phyloP scores from a whole-genome alignment of 164 flowering plant species.

The Chloranthus sessilifolius region DNA sequence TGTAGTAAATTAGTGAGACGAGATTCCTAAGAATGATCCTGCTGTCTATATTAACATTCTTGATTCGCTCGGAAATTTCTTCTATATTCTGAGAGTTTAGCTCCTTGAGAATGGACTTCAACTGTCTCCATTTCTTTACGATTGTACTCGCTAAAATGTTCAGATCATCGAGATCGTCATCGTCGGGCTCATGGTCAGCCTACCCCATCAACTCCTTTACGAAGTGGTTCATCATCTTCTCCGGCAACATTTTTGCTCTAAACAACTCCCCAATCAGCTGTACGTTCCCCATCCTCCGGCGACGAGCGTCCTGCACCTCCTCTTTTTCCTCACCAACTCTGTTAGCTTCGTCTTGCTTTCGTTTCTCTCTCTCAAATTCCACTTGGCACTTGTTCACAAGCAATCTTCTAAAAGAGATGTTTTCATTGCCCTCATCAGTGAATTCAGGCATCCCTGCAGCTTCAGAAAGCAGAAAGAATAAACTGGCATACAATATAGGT shows the following conservation, averaged over 20 bases:
- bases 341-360: constrained; percentile 72
- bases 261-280: constrained; percentile 71
- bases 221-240: constrained; percentile 75
- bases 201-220: constrained; percentile 55
- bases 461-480: constrained; percentile 58
- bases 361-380: constrained; percentile 75
- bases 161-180: too few relatives aligned
- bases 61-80: too few relatives aligned
- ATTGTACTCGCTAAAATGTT: too few relatives aligned
- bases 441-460: constrained; percentile 56
- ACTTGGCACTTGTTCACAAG: constrained; percentile 79
- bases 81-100: too few relatives aligned
- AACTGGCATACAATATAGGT: constrained; percentile 80
- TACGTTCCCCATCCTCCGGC: constrained; percentile 78
- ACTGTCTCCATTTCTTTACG: too few relatives aligned
- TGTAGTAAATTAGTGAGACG: too few relatives aligned
- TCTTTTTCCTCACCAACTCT: constrained; percentile 55
- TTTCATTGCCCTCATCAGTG: constrained; percentile 49
- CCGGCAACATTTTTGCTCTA: constrained; percentile 76
- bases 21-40: too few relatives aligned
- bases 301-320: constrained; percentile 46
- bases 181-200: too few relatives aligned
- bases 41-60: too few relatives aligned
- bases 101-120: too few relatives aligned
- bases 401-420: constrained; percentile 61